phyloP scores from a whole-genome alignment of 352 stramenopile genomes.

The Globisporangium emineosum region DNA sequence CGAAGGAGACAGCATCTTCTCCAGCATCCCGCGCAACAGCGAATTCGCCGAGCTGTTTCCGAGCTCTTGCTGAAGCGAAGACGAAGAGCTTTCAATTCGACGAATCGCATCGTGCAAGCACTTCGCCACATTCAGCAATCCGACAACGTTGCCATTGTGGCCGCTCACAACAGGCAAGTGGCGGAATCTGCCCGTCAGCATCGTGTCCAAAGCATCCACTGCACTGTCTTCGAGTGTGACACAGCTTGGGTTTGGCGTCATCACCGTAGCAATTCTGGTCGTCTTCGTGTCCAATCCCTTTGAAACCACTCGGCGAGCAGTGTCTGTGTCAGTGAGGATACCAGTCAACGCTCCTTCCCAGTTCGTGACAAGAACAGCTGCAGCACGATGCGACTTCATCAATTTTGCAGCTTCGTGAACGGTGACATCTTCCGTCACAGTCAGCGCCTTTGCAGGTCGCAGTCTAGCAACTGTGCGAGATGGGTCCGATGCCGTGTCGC shows the following conservation, averaged over 20 bases:
- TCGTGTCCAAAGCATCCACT: conserved; percentile 79
- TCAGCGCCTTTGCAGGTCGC: conserved; percentile 87
- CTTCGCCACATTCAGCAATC: conserved; percentile 97
- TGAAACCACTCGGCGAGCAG: conserved; percentile 74
- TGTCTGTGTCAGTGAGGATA: conserved; percentile 94
- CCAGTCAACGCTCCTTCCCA: conserved; percentile 84
- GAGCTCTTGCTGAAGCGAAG: conserved; percentile 75
- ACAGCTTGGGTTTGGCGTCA: conserved; percentile 84
- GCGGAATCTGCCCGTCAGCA: conserved; percentile 91
- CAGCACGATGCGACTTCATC: conserved; percentile 90
- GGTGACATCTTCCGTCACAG: conserved; percentile 67
- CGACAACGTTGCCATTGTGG: conserved; percentile 85
- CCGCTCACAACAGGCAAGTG: conserved; percentile 94
- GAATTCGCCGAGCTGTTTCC: conserved; percentile 52
- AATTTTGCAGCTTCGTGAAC: conserved; percentile 87
- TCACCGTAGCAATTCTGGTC: conserved; percentile 72
- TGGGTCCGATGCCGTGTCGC: conserved; percentile 32
- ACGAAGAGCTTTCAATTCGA: conserved; percentile 92
- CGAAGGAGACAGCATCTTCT: conserved; percentile 85
- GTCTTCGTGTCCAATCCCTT: conserved; percentile 65
- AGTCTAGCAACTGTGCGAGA: conserved; percentile 76
- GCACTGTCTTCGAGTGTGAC: conserved; percentile 82
- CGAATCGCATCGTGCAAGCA: conserved; percentile 98
- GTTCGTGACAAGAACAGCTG: conserved; percentile 91
- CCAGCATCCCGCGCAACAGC: conserved; percentile 76